Percentiles rank a stretch among this genome's conserved stretches.
phyloP scores from a whole-genome alignment of 345 rosid species.

The Rubroshorea leprosula region DNA sequence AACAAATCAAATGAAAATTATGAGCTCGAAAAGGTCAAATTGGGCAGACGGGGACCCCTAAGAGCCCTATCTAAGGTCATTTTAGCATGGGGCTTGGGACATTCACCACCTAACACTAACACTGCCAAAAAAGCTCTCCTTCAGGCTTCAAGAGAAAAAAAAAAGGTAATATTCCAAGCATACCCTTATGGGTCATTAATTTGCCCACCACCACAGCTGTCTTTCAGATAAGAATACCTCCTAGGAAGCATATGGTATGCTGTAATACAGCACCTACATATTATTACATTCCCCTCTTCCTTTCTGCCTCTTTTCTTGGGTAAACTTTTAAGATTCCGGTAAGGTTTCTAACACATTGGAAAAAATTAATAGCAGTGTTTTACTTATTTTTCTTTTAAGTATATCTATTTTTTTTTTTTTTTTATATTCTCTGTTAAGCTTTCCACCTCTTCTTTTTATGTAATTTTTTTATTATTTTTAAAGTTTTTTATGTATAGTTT shows the following conservation, averaged over 20 bases:
- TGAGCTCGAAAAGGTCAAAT: neutral
- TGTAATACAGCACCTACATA: neutral
- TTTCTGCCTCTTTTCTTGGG: no score
- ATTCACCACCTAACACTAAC: constrained; percentile 18
- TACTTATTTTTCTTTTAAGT: no score
- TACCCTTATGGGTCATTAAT: constrained; percentile 19
- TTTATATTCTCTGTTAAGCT: no score
- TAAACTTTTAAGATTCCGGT: no score
- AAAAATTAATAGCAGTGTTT: no score
- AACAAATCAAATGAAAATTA: neutral
- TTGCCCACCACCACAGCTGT: constrained; percentile 40
- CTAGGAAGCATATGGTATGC: constrained; percentile 36
- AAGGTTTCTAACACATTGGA: no score
- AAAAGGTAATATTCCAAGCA: constrained; percentile 11
- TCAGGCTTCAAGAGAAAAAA: neutral
- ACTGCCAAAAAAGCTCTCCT: neutral
- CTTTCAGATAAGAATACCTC: constrained; percentile 37
- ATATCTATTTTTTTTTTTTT: no score
- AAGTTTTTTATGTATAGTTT: no score
- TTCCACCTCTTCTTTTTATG: no score
- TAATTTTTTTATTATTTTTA: no score
- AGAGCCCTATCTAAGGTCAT: constrained; percentile 10
- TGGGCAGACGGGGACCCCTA: constrained; percentile 14
- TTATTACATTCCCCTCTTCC: neutral
- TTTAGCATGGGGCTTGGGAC: constrained; percentile 17